Evolutionary conservation across 305 asterid species (phyloP), one percentile per base, ranked within the genome.

Genomic region (Fraxinus xanthoxyloides): DNA sequence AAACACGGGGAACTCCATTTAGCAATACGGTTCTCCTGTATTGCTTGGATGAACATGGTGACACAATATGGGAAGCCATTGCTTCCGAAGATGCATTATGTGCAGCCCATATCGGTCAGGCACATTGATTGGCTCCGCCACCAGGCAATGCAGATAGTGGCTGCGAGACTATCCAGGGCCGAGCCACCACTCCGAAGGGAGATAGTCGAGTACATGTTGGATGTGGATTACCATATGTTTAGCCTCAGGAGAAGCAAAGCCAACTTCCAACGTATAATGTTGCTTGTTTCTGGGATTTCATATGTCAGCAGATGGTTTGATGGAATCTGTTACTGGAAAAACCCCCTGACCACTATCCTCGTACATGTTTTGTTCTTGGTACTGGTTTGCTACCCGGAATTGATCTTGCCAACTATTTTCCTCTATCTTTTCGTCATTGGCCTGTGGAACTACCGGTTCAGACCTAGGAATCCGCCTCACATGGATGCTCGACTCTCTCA

Each of bases 181-280:
- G 99, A 95, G 90, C 99, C 99, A 0, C 97, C 99, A 0, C 90
- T 95, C 26, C 88, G 94, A 48, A 82, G 86, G 54, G 99, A 95
- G 84, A 82, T 81, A 0, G 92, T 95, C 0, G 99, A 93, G 80
- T 95, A 92, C 89, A 95, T 95, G 98, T 72, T 92, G 69, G 99
- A 95, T 80, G 92, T 89, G 28, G 97, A 93, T 80, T 81, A 89
- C 89, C 95, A 93, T 70, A 87, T 92, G 91, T 95, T 89, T 65
- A 95, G 98, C 88, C 86, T 95, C 28, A 87, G 99, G 72, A 86
- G 94, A 83, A 95, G 99, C 92, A 95, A 92, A 88, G 98, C 99
- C 56, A 91, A 89, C 86, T 92, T 93, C 87, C 81, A 86, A 46
- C 97, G 99, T 72, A 86, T 93, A 40, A 88, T 93, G 97, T 81